Evolutionary conservation across 2,329 filamentous ascomycete species (phyloP).

Genomic region (Colletotrichum eleusines): DNA sequence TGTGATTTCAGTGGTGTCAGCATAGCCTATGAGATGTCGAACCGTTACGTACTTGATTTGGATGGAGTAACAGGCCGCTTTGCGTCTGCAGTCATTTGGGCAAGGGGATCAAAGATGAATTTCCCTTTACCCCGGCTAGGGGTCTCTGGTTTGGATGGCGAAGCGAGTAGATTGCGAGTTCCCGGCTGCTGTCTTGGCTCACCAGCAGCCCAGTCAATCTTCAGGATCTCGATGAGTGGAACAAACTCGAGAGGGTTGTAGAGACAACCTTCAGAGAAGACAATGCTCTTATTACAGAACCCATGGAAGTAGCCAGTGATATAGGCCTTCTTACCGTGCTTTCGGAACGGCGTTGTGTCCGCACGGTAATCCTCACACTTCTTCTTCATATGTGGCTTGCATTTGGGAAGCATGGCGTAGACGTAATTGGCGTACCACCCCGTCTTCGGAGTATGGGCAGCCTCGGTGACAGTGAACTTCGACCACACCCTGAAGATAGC

Average conservation of each 20-base stretch:
- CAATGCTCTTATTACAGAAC: not conserved
- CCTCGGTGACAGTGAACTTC: not conserved
- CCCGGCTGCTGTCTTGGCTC: not conserved
- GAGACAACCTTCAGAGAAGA: not conserved
- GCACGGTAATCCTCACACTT: not conserved
- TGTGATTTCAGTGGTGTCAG: not conserved
- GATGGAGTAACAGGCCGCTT: not conserved
- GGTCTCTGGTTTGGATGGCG: not conserved
- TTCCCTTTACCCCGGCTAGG: not conserved
- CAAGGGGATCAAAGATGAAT: not conserved
- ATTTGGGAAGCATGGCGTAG: not conserved
- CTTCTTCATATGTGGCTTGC: not conserved
- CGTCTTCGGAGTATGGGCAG: not conserved
- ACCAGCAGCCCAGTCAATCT: constrained; percentile 7
- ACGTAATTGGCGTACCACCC: constrained; percentile 1
- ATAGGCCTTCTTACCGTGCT: not conserved
- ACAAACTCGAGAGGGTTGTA: constrained; percentile 6
- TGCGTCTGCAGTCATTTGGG: not conserved
- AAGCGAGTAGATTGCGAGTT: not conserved
- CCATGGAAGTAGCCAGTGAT: constrained; percentile 1
- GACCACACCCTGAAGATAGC: not conserved
- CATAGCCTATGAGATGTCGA: not conserved
- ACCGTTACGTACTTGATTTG: not conserved
- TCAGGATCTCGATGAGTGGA: not conserved
- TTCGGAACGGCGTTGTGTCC: not conserved